phyloP scores from a whole-genome alignment of 2,329 filamentous ascomycete species.

The Zasmidium citrigriseum region DNA sequence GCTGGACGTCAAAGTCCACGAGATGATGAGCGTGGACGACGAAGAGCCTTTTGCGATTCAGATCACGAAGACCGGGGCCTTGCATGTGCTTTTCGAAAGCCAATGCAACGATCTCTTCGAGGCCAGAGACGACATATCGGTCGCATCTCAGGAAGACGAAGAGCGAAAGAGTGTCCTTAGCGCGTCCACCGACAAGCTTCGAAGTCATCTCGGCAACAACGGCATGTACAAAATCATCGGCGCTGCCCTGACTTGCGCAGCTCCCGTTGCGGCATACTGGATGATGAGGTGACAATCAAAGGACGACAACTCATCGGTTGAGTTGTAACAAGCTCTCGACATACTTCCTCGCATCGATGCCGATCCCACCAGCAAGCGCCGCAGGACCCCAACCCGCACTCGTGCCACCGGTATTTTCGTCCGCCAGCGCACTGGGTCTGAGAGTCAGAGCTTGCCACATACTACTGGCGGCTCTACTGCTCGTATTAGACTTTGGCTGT shows the following conservation, averaged over 20 bases:
- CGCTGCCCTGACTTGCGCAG: constrained; percentile 2
- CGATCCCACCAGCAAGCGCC: constrained; percentile 70
- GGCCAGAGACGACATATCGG: background rate
- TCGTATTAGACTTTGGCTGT: constrained; percentile 11
- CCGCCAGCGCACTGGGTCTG: constrained; percentile 18
- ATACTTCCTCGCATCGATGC: constrained; percentile 73
- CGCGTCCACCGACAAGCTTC: background rate
- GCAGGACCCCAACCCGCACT: constrained; percentile 39
- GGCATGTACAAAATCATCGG: constrained; percentile 4
- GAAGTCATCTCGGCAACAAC: background rate
- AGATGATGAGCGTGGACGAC: constrained; percentile 1
- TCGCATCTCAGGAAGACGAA: background rate
- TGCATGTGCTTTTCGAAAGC: constrained; percentile 1
- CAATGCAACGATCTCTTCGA: constrained; percentile 1
- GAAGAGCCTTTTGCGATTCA: constrained; percentile 3
- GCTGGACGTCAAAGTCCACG: background rate
- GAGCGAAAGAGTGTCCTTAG: no score
- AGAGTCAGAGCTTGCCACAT: constrained; percentile 32
- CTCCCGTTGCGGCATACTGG: constrained; percentile 6
- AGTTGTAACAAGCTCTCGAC: constrained; percentile 71
- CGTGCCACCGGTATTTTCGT: constrained; percentile 23
- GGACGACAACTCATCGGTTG: constrained; percentile 41
- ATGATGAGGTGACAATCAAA: constrained; percentile 3
- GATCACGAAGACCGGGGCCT: background rate
- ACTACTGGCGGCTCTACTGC: constrained; percentile 27